A percentile compares a stretch with the other conserved stretches of the same genome.
Conservation (phyloP, 108 stramenopile genomes). For the Fragilaria radians region DNA sequence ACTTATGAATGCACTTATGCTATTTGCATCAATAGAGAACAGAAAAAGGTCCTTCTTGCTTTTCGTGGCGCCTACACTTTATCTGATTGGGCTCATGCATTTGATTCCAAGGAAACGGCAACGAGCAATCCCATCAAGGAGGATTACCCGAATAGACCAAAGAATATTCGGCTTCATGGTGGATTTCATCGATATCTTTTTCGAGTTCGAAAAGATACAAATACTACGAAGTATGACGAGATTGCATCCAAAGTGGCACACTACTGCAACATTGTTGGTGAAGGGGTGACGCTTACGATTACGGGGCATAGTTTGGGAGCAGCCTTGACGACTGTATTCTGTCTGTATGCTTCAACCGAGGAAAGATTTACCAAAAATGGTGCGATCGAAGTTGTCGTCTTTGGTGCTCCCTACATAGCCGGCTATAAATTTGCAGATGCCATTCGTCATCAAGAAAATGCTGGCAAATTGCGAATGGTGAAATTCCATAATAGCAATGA, state of each 20-base stretch:
- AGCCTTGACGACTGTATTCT: conserved; percentile 45
- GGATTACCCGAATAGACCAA: conserved; percentile 27
- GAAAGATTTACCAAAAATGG: conserved; percentile 43
- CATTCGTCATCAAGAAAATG: conserved; percentile 47
- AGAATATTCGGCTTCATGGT: conserved; percentile 30
- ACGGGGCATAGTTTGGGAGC: conserved; percentile 63
- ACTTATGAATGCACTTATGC: conserved; percentile 53
- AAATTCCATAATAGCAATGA: conserved; percentile 32
- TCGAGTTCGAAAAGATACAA: conserved; percentile 53
- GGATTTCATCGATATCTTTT: conserved; percentile 58
- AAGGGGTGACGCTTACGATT: conserved; percentile 39
- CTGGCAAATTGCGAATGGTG: conserved; percentile 37
- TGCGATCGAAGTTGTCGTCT: conserved; percentile 50
- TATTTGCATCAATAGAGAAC: conserved; percentile 43
- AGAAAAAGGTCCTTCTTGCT: conserved; percentile 51
- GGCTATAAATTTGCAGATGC: conserved; percentile 47
- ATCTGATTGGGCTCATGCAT: conserved; percentile 53
- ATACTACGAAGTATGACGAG: conserved; percentile 58
- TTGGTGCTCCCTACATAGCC: conserved; percentile 56
- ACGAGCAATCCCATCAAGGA: conserved; percentile 54
- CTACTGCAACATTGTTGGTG: conserved; percentile 45
- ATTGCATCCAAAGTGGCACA: conserved; percentile 48
- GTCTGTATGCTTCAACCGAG: conserved; percentile 61
- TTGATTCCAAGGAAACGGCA: conserved; percentile 25
- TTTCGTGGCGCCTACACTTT: conserved; percentile 66